Base-by-base conservation (phyloP, 1,139 yeast genomes). In the Sugiyamaella grinbergsii region DNA sequence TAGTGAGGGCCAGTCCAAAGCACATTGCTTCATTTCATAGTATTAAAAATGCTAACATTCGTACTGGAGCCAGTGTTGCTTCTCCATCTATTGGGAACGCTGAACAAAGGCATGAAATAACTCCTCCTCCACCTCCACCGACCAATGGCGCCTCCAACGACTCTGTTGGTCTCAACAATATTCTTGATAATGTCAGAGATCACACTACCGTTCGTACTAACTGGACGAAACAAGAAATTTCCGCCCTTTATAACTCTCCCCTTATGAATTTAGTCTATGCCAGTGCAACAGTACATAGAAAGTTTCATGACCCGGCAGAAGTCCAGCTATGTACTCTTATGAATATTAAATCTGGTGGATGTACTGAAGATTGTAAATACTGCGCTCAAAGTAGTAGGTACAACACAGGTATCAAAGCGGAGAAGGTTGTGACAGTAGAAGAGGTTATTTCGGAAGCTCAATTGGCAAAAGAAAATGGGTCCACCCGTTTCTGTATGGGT, bases 401-500 rank as follows among this genome's bases (percentile, higher is more conserved):
- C 66, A 76, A 78, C 51, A 85, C 94, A 4, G 91, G 88, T 1
- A 70, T 83, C 18, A 73, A 82, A 58, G 90, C 93, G 1, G 85
- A 81, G 53, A 81, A 81, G 62, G 69, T 85, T 69, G 75, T 84
- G 19, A 70, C 74, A 22, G 65, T 84, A 11, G 90, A 83, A 2
- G 75, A 75, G 23, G 93, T 86, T 1, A 70, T 83, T 62, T 75
- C 71, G 46, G 83, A 81, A 40, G 94, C 94, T 0, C 70, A 69
- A 43, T 76, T 75, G 48, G 93, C 94, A 4, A 82, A 83, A 60
- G 71, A 63, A 4, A 84, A 84, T 57, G 93, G 93, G 0, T 79
- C 85, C 0, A 85, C 94, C 0, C 73, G 95, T 54, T 85, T 85
- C 62, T 85, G 95, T 64, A 81, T 85, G 83, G 95, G 94, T 40